A percentile compares a stretch with the other conserved stretches of the same genome.
phyloP scores from a whole-genome alignment of 352 stramenopile species.

The Blastocystis sp. region DNA sequence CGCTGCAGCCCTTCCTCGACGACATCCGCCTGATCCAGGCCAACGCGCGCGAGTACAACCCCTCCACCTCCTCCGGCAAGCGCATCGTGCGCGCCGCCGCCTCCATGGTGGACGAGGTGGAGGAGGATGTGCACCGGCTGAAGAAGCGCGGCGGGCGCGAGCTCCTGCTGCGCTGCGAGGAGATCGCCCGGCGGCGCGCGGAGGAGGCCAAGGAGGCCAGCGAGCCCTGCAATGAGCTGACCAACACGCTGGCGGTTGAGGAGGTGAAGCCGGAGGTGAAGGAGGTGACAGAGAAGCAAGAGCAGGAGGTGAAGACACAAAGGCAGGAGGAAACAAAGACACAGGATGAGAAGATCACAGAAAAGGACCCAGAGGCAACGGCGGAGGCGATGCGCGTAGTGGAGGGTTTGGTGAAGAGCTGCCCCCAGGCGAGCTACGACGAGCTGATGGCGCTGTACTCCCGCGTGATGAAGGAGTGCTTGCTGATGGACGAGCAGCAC shows the following conservation, averaged over 20 bases:
- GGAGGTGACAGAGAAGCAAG: not conserved
- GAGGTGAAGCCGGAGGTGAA: not conserved
- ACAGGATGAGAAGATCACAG: not conserved
- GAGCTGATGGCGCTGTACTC: constrained; percentile 1
- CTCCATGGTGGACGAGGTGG: constrained; percentile 84
- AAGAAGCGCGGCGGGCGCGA: constrained; percentile 82
- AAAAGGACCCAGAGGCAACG: not conserved
- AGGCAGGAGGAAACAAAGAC: not conserved
- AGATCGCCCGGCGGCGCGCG: constrained; percentile 31
- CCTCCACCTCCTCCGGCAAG: constrained; percentile 75
- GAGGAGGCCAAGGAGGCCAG: not conserved
- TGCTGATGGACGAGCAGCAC: not conserved
- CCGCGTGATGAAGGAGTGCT: not conserved
- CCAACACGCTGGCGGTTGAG: not conserved
- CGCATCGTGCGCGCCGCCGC: constrained; percentile 78
- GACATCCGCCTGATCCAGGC: constrained; percentile 83
- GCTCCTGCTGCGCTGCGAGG: constrained; percentile 80
- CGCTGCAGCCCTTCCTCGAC: constrained; percentile 82
- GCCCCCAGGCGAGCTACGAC: not conserved
- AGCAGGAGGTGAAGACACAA: not conserved
- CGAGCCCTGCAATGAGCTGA: not conserved
- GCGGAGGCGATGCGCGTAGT: not conserved
- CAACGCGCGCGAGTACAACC: constrained; percentile 85
- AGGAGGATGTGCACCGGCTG: constrained; percentile 83
- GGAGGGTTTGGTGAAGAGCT: not conserved